Conservation (phyloP, 1,139 yeast genomes). For the Candida pseudoviswanathii region DNA sequence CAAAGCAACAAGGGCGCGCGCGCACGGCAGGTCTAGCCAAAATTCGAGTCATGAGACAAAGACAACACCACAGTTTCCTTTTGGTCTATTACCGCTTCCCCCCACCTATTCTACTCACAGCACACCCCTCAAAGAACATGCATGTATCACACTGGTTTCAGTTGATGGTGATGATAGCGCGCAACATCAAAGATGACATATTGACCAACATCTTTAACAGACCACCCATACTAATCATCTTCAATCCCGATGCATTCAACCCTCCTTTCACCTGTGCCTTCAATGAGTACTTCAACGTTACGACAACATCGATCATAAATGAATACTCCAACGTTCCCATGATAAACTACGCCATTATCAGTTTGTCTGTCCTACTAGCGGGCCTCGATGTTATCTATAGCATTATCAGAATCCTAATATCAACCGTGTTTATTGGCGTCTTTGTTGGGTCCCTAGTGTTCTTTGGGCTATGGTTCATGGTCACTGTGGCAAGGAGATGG, state of each 20-base stretch:
- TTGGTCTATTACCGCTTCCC: background rate
- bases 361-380: slow-evolving; percentile 18
- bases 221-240: slow-evolving; percentile 23
- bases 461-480: slow-evolving; percentile 16
- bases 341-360: slow-evolving; percentile 8
- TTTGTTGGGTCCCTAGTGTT: slow-evolving; percentile 15
- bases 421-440: slow-evolving; percentile 20
- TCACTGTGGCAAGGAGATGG: slow-evolving; percentile 18
- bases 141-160: slow-evolving; percentile 7
- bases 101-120: background rate
- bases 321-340: slow-evolving; percentile 9
- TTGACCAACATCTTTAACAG: slow-evolving; percentile 16
- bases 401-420: slow-evolving; percentile 20
- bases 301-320: slow-evolving; percentile 11
- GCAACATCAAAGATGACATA: slow-evolving; percentile 21
- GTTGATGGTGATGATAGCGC: slow-evolving; percentile 9
- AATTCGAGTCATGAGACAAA: background rate
- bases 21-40: background rate
- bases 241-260: slow-evolving; percentile 28
- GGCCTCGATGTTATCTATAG: slow-evolving; percentile 24
- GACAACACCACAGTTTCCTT: background rate
- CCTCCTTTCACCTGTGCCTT: slow-evolving; percentile 31
- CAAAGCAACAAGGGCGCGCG: background rate
- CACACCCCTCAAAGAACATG: background rate
- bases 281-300: slow-evolving; percentile 18